A percentile compares a stretch with the other conserved stretches of the same genome.
Evolutionary conservation across 2,329 filamentous ascomycete species (phyloP).

Genomic region (Botrytis medusae): DNA sequence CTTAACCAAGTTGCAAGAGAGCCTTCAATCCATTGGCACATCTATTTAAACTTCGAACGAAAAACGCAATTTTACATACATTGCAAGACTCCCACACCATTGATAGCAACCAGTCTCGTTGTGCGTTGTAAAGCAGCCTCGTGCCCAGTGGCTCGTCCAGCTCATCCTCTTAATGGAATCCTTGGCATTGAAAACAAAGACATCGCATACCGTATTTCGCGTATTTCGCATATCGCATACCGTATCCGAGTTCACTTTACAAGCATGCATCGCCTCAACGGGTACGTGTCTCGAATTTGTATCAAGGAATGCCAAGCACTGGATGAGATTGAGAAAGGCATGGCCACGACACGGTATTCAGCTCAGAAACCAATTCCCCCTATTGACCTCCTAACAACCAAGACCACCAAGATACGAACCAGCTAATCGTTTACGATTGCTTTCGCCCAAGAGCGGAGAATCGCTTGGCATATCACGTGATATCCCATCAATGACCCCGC

Average conservation of each 20-base stretch:
- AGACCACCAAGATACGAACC: neutral
- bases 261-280: neutral
- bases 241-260: no score
- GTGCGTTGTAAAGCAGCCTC: neutral
- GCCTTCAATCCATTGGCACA: neutral
- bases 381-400: neutral
- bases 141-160: neutral
- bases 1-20: neutral
- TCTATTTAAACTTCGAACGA: neutral
- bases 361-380: neutral
- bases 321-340: neutral
- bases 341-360: neutral
- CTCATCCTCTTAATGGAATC: neutral
- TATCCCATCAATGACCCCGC: rapidly evolving
- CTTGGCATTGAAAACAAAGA: neutral
- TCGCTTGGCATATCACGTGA: neutral
- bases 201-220: neutral
- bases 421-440: neutral
- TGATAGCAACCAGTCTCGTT: neutral
- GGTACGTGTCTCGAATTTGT: neutral
- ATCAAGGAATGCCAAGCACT: neutral
- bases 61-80: neutral
- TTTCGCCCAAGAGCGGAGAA: neutral
- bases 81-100: neutral
- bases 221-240: neutral